These are phyloP conservation scores for Lodderomyces elongisporus DNA, from an alignment of 1,139 yeast genomes.

Conservation along the genomic window DNA sequence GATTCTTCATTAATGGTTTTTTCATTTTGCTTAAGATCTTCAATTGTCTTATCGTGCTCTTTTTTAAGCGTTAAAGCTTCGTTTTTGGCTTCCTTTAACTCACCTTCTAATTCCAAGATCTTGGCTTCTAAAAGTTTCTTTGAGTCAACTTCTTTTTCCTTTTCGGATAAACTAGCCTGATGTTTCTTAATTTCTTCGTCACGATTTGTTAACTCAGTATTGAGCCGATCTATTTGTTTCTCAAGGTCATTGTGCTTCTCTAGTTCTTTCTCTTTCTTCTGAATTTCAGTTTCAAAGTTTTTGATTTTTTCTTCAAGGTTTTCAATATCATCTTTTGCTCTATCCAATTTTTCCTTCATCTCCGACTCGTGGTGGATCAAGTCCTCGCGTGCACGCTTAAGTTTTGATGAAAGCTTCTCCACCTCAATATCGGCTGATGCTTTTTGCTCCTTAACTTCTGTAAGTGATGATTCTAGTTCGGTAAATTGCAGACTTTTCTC, in stretches of 20 bases:
- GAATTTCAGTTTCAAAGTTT: constrained; percentile 1
- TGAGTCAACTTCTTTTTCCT: neutral
- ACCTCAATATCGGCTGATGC: neutral
- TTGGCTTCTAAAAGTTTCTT: neutral
- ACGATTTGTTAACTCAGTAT: too few species aligned
- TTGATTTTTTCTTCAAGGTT: neutral
- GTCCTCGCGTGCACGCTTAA: constrained; percentile 3
- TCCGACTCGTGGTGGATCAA: constrained; percentile 1
- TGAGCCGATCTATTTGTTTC: neutral
- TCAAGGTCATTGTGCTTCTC: constrained; percentile 2
- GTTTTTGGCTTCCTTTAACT: too few species aligned
- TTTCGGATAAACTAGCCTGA: too few species aligned
- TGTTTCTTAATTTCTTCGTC: too few species aligned
- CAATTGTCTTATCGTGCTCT: too few species aligned
- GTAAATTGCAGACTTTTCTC: neutral
- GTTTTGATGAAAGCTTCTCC: constrained; percentile 2
- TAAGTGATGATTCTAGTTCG: neutral
- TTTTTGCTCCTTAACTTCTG: neutral
- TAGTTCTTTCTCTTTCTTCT: constrained; percentile 14
- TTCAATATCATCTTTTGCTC: neutral
- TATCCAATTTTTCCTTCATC: neutral
- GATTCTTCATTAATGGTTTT: too few species aligned
- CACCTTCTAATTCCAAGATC: too few species aligned
- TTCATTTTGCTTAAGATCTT: too few species aligned
- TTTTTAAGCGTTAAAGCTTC: too few species aligned